Conservation (phyloP, 306 rosid species). For the Sphenostylis stenocarpa region DNA sequence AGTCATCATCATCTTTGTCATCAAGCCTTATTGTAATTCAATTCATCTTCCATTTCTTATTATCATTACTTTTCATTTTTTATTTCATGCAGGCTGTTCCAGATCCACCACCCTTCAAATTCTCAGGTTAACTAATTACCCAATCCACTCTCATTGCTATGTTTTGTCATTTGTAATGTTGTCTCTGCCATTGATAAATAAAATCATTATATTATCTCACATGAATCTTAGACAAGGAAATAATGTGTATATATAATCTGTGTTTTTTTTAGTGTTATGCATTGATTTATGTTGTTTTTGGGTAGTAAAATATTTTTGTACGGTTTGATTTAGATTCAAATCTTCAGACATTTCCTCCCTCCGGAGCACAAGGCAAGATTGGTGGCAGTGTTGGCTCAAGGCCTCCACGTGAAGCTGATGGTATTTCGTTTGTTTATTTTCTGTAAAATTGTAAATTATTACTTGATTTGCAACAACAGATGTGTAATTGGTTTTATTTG, state of each 20-base stretch:
- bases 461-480: not conserved
- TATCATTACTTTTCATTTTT: not conserved
- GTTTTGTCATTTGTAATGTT: not conserved
- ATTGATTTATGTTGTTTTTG: not conserved
- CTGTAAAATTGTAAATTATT: not conserved
- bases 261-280: not conserved
- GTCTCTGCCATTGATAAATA: not conserved
- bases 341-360: slow-evolving; percentile 76
- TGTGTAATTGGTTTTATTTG: slow-evolving; percentile 27
- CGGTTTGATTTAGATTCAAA: slow-evolving; percentile 49
- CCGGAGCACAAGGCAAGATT: slow-evolving; percentile 66
- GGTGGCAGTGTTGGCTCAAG: slow-evolving; percentile 50
- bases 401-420: slow-evolving; percentile 77
- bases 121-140: slow-evolving; percentile 43
- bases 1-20: slow-evolving; percentile 10
- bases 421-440: slow-evolving; percentile 34
- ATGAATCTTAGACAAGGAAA: not conserved
- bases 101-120: slow-evolving; percentile 66
- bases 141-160: not conserved
- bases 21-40: not conserved
- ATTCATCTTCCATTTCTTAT: not conserved
- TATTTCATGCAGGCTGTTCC: slow-evolving; percentile 56
- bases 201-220: not conserved
- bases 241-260: not conserved
- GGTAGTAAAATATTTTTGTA: not conserved